phyloP scores from a whole-genome alignment of 352 stramenopile species.

The Phytopythium cucurbitacearum region DNA sequence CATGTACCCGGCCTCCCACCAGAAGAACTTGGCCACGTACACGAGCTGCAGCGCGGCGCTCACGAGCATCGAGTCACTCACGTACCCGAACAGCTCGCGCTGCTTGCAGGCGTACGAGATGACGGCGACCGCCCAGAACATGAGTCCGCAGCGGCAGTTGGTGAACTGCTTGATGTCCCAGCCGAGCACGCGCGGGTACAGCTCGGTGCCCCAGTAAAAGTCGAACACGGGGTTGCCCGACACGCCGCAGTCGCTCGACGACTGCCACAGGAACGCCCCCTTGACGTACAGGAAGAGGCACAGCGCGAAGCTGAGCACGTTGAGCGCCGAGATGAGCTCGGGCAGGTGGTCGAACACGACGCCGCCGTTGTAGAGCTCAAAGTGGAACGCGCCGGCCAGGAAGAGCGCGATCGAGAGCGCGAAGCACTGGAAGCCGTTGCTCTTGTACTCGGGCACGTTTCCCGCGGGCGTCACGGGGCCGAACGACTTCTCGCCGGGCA shows the following conservation, averaged over 20 bases:
- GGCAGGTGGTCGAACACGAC: conserved; percentile 89
- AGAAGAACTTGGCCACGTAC: conserved; percentile 98
- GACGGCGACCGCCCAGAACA: conserved; percentile 93
- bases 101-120: conserved; percentile 91
- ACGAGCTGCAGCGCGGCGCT: conserved; percentile 88
- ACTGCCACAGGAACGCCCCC: conserved; percentile 78
- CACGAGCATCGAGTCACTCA: conserved; percentile 88
- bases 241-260: conserved; percentile 89
- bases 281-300: conserved; percentile 92
- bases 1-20: conserved; percentile 96
- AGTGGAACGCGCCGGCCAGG: conserved; percentile 41
- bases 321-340: conserved; percentile 88
- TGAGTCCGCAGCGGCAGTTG: conserved; percentile 97
- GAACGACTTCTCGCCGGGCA: conserved; percentile 86
- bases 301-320: conserved; percentile 94
- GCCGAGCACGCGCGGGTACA: conserved; percentile 92
- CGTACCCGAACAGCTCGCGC: conserved; percentile 59
- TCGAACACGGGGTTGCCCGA: conserved; percentile 93
- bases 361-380: conserved; percentile 52
- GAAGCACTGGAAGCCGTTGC: conserved; percentile 92
- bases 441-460: conserved; percentile 90
- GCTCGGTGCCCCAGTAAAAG: conserved; percentile 97
- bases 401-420: conserved; percentile 83
- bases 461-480: conserved; percentile 84
- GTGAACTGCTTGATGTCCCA: conserved; percentile 98